A percentile compares a stretch with the other conserved stretches of the same genome.
These are phyloP conservation scores for Penicillium taxi DNA, from an alignment of 495 filamentous ascomycete genomes.

Conservation along the genomic window DNA sequence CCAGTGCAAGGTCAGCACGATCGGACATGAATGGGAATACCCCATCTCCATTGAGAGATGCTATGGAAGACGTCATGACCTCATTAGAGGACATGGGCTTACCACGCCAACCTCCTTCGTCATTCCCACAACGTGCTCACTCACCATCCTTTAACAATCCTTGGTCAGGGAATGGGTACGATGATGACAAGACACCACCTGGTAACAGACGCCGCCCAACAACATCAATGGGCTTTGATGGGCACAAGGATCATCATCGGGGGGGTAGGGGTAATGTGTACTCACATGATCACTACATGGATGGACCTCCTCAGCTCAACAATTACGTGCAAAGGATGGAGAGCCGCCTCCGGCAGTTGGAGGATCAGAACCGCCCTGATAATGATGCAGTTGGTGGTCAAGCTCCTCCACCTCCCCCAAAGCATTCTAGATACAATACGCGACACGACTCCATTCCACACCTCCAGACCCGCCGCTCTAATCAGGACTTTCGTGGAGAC, in stretches of 20 bases:
- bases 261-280: conserved; percentile 29
- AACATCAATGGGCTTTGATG: conserved; percentile 63
- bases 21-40: conserved; percentile 58
- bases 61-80: conserved; percentile 98
- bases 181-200: conserved; percentile 38
- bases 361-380: conserved; percentile 48
- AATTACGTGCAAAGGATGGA: conserved; percentile 91
- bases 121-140: conserved; percentile 40
- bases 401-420: conserved; percentile 54
- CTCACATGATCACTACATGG: conserved; percentile 41
- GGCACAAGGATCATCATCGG: conserved; percentile 42
- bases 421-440: conserved; percentile 43
- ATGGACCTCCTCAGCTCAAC: conserved; percentile 60
- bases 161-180: conserved; percentile 89
- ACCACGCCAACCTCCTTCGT: conserved; percentile 40
- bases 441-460: conserved; percentile 41
- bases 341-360: conserved; percentile 62
- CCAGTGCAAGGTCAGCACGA: conserved; percentile 42
- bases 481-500: conserved; percentile 68
- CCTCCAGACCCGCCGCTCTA: conserved; percentile 62
- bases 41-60: conserved; percentile 82
- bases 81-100: conserved; percentile 85
- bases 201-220: conserved; percentile 46
- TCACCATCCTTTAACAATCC: conserved; percentile 57
- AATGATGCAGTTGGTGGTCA: conserved; percentile 36